Percentiles rank a stretch among this genome's conserved stretches.
Conservation (phyloP, 345 rosid species). For the Salix arbutifolia region DNA sequence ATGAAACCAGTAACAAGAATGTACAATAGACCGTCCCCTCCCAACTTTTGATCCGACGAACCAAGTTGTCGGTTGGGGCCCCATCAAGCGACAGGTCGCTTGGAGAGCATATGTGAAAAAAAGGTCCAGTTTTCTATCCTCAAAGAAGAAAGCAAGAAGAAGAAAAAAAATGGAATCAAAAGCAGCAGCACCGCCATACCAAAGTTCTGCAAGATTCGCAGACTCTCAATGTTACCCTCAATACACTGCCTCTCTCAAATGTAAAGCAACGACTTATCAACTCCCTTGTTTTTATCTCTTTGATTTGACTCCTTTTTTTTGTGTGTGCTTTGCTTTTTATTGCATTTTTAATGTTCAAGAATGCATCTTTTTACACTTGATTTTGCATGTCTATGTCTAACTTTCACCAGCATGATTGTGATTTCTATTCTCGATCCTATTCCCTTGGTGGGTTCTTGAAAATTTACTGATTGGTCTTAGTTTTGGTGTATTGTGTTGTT, state of each 20-base stretch:
- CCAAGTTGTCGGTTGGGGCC: too few species aligned
- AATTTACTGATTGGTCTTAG: background rate
- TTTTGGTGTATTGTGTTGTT: background rate
- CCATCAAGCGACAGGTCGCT: background rate
- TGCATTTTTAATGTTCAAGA: background rate
- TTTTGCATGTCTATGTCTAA: background rate
- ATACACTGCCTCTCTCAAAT: constrained; percentile 83
- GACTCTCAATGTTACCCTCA: constrained; percentile 78
- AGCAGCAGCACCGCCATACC: constrained; percentile 48
- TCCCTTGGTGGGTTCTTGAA: background rate
- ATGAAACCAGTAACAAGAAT: too few species aligned
- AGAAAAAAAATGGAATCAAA: constrained; percentile 30
- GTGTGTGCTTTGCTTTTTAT: background rate
- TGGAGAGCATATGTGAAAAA: background rate
- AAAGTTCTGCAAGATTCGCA: constrained; percentile 74
- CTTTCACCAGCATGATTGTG: background rate
- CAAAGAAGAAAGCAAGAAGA: background rate
- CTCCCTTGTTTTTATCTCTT: background rate
- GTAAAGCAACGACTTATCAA: constrained; percentile 27
- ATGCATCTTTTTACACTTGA: background rate
- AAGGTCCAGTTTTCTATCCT: too few species aligned
- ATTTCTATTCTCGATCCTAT: background rate
- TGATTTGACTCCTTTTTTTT: background rate
- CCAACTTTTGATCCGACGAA: too few species aligned
- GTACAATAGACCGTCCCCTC: too few species aligned